Conservation (phyloP, 2,329 filamentous ascomycete genomes). For the Ilyonectria destructans region DNA sequence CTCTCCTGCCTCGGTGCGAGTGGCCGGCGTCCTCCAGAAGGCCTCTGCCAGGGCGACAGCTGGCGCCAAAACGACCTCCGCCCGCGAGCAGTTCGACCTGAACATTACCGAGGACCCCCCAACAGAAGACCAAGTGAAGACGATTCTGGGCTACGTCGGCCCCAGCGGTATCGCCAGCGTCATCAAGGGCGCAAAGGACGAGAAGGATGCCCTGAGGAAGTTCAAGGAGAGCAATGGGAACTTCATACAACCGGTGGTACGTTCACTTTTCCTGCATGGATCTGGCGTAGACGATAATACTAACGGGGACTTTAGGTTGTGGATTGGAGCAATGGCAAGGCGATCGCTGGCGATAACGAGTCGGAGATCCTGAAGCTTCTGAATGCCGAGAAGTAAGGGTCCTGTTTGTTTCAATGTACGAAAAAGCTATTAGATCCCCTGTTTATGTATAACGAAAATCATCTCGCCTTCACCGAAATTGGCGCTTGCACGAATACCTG, state of each 20-base stretch:
- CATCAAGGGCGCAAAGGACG: conserved; percentile 81
- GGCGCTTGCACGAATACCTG: not conserved
- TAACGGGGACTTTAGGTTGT: conserved; percentile 68
- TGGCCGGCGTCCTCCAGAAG: conserved; percentile 85
- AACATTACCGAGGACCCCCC: conserved; percentile 86
- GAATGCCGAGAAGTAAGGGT: conserved; percentile 64
- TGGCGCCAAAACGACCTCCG: conserved; percentile 70
- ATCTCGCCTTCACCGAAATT: conserved; percentile 11
- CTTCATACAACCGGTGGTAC: conserved; percentile 85
- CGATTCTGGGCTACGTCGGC: conserved; percentile 87
- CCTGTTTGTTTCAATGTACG: conserved; percentile 33
- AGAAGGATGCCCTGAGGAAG: conserved; percentile 84
- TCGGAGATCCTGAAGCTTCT: conserved; percentile 92
- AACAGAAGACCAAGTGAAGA: conserved; percentile 86
- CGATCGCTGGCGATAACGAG: conserved; percentile 83
- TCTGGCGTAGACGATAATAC: conserved; percentile 14
- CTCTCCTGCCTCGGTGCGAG: conserved; percentile 80
- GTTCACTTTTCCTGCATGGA: conserved; percentile 48
- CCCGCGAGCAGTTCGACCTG: conserved; percentile 84
- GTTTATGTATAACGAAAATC: conserved; percentile 37
- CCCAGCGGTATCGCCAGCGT: conserved; percentile 72
- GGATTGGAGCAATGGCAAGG: conserved; percentile 94
- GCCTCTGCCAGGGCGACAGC: conserved; percentile 79
- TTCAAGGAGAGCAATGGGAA: conserved; percentile 79
- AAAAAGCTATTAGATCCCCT: conserved; percentile 35